phyloP scores from a whole-genome alignment of 768 basidiomycete genomes.

The Coprinopsis sp. region DNA sequence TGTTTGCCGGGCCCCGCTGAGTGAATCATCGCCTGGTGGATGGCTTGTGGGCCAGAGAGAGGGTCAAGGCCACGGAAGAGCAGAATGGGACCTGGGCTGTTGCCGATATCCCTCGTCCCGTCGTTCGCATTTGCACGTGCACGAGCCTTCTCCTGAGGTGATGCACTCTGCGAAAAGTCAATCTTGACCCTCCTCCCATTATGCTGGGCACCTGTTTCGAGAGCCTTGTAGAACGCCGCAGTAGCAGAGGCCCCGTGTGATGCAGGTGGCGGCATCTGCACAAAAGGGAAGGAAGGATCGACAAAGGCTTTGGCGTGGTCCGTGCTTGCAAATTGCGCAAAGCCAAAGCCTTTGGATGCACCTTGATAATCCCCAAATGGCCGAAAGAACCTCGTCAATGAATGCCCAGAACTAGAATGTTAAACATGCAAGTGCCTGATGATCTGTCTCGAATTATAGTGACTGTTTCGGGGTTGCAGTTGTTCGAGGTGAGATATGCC shows the following conservation, averaged over 20 bases:
- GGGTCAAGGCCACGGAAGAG: conserved; percentile 90
- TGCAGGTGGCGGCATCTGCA: conserved; percentile 88
- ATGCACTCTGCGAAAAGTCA: conserved; percentile 87
- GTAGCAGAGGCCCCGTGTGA: conserved; percentile 80
- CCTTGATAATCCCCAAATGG: conserved; percentile 75
- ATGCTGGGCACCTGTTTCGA: conserved; percentile 65
- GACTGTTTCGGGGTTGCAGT: conserved; percentile 77
- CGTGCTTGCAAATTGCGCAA: conserved; percentile 85
- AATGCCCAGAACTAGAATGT: conserved; percentile 60
- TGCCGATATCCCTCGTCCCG: conserved; percentile 94
- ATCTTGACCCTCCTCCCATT: conserved; percentile 89
- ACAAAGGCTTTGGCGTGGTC: conserved; percentile 91
- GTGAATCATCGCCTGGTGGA: conserved; percentile 75
- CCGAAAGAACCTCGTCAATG: conserved; percentile 74
- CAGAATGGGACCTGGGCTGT: conserved; percentile 73
- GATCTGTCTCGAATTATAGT: conserved; percentile 96
- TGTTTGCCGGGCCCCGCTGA: conserved; percentile 76
- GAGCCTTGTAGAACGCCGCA: conserved; percentile 65
- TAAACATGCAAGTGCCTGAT: conserved; percentile 89
- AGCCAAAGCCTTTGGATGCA: conserved; percentile 93
- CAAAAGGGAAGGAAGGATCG: conserved; percentile 84
- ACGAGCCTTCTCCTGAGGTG: conserved; percentile 62
- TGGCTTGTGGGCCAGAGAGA: conserved; percentile 82
- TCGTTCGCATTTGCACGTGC: conserved; percentile 73
- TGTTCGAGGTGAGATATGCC: conserved; percentile 66